Percentiles rank a stretch among this genome's conserved stretches.
These are phyloP conservation scores for Fusarium globosum DNA, from an alignment of 2,329 filamentous ascomycete species.

Conservation along the genomic window DNA sequence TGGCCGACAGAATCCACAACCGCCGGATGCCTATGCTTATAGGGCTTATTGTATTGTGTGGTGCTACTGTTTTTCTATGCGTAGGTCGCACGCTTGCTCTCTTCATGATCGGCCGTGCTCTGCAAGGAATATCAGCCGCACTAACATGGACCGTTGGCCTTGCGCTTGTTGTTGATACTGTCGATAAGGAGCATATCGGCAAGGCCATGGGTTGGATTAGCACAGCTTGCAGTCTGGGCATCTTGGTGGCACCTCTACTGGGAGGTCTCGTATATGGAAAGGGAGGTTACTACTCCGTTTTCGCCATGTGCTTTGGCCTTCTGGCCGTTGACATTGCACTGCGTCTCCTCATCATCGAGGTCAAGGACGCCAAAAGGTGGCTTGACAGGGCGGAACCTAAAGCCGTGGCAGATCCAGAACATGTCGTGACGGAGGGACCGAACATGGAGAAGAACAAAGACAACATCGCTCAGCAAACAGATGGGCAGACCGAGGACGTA, in stretches of 20 bases:
- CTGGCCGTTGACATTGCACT: conserved; percentile 48
- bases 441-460: neutral
- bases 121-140: conserved; percentile 50
- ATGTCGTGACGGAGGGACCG: neutral
- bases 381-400: conserved; percentile 11
- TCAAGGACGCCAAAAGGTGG: conserved; percentile 48
- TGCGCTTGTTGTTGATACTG: conserved; percentile 51
- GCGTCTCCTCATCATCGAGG: conserved; percentile 49
- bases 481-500: conserved; percentile 6
- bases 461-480: neutral
- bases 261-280: conserved; percentile 50
- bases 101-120: conserved; percentile 47
- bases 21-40: conserved; percentile 50
- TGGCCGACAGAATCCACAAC: conserved; percentile 50
- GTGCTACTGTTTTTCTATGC: conserved; percentile 49
- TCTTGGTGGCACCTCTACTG: conserved; percentile 48
- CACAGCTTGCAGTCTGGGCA: conserved; percentile 48
- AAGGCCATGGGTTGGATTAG: conserved; percentile 50
- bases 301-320: conserved; percentile 51
- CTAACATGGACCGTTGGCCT: conserved; percentile 53
- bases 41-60: conserved; percentile 46
- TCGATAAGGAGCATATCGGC: conserved; percentile 47
- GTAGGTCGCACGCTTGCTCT: conserved; percentile 47
- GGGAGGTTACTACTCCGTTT: conserved; percentile 50
- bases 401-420: neutral